Evolutionary conservation across 2,329 filamentous ascomycete species (phyloP), one percentile per base, ranked within the genome.

Genomic region (Verticillium longisporum): DNA sequence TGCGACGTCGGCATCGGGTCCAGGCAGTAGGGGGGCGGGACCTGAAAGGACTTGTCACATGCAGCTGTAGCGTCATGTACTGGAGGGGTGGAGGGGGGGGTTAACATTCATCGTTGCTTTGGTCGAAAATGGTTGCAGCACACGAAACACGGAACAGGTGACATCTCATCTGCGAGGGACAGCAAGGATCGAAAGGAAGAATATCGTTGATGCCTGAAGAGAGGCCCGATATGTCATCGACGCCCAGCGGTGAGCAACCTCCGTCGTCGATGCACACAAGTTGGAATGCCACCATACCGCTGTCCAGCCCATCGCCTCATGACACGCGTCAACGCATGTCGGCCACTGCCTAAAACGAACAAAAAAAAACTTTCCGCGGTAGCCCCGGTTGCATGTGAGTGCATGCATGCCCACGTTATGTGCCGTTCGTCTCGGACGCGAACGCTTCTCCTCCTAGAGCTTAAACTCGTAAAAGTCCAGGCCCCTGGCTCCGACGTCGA

Each of bases 401-500:
- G 13, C 34, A 36, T 13, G 34, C 34, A 36, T 36, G 34, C 18
- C 45, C 45, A 26, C 18, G 38, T 45, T 15, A 7, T 15, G 38
- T 45, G 14, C n/a, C 38, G 38, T 45, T 45, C 14, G n/a, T 45
- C 7, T 45, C 14, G 15, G 34, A 45, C 38, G 38, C 38, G 38
- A 45, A 45, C 38, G 37, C 38, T n/a, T 14, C 15, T 31, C 21
- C 37, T 34, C 26, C 57, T 54, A 33, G 60, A 87, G 74, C 75
- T 81, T 87, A 73, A 90, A 91, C 72, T 86, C 81, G 74, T 87
- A 84, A 65, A 85, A 80, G 59, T 80, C 78, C 69, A 87, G 68
- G 0, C 92, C 91, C 68, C 75, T 78, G 2, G 89, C 83, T 2
- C 90, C 91, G 63, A 96, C 91, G 71, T 95, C 84, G 57, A 94